Evolutionary conservation across 1,284 basidiomycete genomes (phyloP).

Genomic region (Leccinum pachyderme): DNA sequence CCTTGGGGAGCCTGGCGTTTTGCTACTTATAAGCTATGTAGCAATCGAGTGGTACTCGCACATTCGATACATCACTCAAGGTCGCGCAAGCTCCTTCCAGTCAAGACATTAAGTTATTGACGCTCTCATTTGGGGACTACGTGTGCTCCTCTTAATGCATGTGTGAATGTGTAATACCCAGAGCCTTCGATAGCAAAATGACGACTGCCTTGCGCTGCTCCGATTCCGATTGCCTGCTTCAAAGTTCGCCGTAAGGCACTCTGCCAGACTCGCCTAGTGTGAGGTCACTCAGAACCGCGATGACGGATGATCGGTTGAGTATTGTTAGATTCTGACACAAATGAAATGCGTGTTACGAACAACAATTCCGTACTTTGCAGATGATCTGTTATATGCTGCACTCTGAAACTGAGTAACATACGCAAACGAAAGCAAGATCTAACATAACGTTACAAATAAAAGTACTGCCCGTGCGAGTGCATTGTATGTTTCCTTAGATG

Average conservation of each 20-base stretch:
- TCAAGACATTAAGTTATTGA: not conserved
- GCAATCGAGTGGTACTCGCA: not conserved
- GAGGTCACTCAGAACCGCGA: not conserved
- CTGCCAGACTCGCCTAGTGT: not conserved
- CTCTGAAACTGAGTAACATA: not conserved
- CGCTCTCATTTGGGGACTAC: conserved; percentile 4
- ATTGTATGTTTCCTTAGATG: not conserved
- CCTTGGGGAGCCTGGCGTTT: not conserved
- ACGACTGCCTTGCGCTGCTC: not conserved
- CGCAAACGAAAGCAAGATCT: conserved; percentile 5
- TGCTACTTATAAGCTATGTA: not conserved
- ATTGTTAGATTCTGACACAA: too few relatives aligned
- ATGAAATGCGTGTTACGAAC: not conserved
- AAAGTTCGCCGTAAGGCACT: too few relatives aligned
- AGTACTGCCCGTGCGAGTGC: not conserved
- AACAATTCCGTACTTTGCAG: not conserved
- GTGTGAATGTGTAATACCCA: conserved; percentile 2
- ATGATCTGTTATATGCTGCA: not conserved
- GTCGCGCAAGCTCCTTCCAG: not conserved
- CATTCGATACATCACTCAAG: not conserved
- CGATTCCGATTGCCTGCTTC: too few relatives aligned
- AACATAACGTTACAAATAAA: not conserved
- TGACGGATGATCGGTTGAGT: too few relatives aligned
- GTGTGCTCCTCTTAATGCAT: not conserved
- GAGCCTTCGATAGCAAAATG: not conserved